A percentile compares a stretch with the other conserved stretches of the same genome.
phyloP scores from a whole-genome alignment of 2,329 filamentous ascomycete genomes.

The Aureobasidium subglaciale region DNA sequence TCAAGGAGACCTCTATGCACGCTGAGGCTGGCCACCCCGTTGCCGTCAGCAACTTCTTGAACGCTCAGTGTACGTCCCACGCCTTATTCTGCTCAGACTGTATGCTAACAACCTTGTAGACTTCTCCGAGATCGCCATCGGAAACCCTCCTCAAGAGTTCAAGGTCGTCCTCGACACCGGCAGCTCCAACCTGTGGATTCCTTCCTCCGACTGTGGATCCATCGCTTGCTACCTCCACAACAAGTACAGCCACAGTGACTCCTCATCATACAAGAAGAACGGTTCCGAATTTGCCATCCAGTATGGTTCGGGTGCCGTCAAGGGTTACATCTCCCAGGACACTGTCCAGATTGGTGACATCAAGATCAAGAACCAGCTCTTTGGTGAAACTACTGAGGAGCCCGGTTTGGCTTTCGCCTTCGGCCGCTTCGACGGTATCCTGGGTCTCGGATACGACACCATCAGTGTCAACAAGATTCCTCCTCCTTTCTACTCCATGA shows the following conservation, averaged over 20 bases:
- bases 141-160: slow-evolving; percentile 87
- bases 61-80: slow-evolving; percentile 79
- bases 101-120: slow-evolving; percentile 46
- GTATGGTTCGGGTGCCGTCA: slow-evolving; percentile 91
- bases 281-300: slow-evolving; percentile 86
- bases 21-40: slow-evolving; percentile 67
- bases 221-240: slow-evolving; percentile 97
- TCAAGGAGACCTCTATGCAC: slow-evolving; percentile 65
- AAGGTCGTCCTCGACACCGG: slow-evolving; percentile 98
- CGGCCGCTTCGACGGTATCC: slow-evolving; percentile 91
- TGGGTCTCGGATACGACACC: slow-evolving; percentile 88
- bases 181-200: slow-evolving; percentile 98
- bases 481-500: slow-evolving; percentile 93
- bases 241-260: slow-evolving; percentile 89
- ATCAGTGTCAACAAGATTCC: slow-evolving; percentile 96
- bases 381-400: slow-evolving; percentile 92
- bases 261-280: slow-evolving; percentile 89
- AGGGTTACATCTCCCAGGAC: slow-evolving; percentile 89
- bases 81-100: background rate
- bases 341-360: slow-evolving; percentile 81
- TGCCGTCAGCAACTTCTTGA: slow-evolving; percentile 94
- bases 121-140: slow-evolving; percentile 93
- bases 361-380: slow-evolving; percentile 80
- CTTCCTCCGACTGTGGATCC: slow-evolving; percentile 79
- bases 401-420: slow-evolving; percentile 97